phyloP scores from a whole-genome alignment of 352 stramenopile genomes.

The Pythium vanterpoolii region DNA sequence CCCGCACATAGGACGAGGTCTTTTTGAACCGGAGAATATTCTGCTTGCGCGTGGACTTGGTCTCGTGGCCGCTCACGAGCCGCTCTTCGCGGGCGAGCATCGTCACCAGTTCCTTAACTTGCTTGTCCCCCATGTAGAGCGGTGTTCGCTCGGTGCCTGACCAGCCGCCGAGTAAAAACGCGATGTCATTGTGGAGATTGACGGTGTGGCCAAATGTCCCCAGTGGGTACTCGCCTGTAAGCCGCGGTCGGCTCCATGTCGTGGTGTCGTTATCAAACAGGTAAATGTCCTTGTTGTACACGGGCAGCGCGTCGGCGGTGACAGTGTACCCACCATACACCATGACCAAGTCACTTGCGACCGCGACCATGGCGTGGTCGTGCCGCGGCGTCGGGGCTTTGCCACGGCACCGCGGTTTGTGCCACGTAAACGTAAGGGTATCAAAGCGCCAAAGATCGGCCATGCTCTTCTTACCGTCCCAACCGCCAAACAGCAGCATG shows the following conservation, averaged over 20 bases:
- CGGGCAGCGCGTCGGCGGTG: constrained; percentile 37
- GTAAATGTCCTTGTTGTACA: constrained; percentile 78
- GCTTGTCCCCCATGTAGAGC: constrained; percentile 78
- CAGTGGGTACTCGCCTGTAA: constrained; percentile 66
- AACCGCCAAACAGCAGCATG: constrained; percentile 89
- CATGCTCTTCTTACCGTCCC: constrained; percentile 74
- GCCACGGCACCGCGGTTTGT: constrained; percentile 57
- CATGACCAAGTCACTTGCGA: constrained; percentile 39
- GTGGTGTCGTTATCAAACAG: constrained; percentile 52
- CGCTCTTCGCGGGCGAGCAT: constrained; percentile 55
- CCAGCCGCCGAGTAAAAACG: constrained; percentile 71
- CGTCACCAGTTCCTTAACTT: constrained; percentile 52
- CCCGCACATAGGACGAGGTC: constrained; percentile 51
- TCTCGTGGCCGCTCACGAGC: constrained; percentile 40
- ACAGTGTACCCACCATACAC: constrained; percentile 83
- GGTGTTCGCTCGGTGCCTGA: constrained; percentile 68
- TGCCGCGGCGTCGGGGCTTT: constrained; percentile 66
- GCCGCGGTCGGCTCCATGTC: constrained; percentile 60
- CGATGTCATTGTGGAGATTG: constrained; percentile 41
- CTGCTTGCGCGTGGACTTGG: constrained; percentile 29
- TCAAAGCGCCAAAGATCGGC: constrained; percentile 78
- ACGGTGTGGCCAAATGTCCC: constrained; percentile 64
- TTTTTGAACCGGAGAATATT: constrained; percentile 36
- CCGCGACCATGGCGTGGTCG: constrained; percentile 60
- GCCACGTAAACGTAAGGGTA: constrained; percentile 67